Base-by-base conservation (phyloP, 257 asterid species). In the Oldenlandia corymbosa region DNA sequence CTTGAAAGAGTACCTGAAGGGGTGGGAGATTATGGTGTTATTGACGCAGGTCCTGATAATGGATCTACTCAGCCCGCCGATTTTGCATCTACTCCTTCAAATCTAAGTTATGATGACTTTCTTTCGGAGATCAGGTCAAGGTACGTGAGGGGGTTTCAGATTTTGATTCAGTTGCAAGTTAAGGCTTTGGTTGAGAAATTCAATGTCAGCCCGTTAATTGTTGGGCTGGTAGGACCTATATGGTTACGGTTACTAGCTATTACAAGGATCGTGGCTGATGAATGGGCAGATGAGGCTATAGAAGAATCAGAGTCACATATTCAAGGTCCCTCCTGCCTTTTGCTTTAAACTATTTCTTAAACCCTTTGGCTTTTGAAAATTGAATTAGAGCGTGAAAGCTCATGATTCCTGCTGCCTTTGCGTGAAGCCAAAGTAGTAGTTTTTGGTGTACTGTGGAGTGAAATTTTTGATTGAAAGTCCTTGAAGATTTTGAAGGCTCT, bases 161-260 rank as follows among this genome's bases (percentile, higher is more conserved):
- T 78, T 74, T 74, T 91, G 90, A 77, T 91, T 64, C 95, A 91
- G 73, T 57, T 83, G 79, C 98, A 91, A 65, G 75, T 91, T 57
- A 76, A 78, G 80, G 83, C 86, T 58, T 76, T 91, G 81, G 90
- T 91, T 62, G 90, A 88, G 79, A 71, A 79, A 68, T 86, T 84
- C 58, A 80, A 74, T 0, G 91, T 75, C 24, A 84, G 87, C 70
- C 91, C 96, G 47, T 67, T 84, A 48, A 79, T 88, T 53, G 55
- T 80, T 71, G 94, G 90, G 65, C 80, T 91, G 26, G 66, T 69
- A 28, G 88, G 91, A 34, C 85, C 92, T 31, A 16, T 86, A 24
- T 91, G 94, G 92, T 71, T 91, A 50, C 80, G 95, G 72, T 76
- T 72, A 39, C 64, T 88, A 73, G 84, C 94, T 60, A 74, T 75